Conservation (phyloP, 345 rosid genomes). For the Heritiera fomes region DNA sequence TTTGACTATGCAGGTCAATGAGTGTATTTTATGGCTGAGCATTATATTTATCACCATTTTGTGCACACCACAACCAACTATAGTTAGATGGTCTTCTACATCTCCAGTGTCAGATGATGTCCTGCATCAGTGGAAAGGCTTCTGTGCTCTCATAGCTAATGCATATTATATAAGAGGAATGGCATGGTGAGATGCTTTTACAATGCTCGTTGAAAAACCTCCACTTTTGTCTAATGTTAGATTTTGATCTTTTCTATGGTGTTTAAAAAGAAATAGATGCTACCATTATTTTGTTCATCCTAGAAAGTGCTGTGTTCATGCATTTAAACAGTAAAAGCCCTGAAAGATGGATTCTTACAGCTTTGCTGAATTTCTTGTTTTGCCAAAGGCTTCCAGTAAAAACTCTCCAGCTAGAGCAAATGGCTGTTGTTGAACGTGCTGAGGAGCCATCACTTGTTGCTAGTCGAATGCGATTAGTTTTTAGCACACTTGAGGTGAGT, state of each 20-base stretch:
- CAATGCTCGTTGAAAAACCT: neutral
- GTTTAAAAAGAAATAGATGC: neutral
- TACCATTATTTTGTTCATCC: neutral
- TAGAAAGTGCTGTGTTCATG: neutral
- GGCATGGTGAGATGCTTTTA: slow-evolving; percentile 74
- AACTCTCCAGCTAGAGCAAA: slow-evolving; percentile 92
- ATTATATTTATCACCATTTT: slow-evolving; percentile 85
- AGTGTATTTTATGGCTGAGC: slow-evolving; percentile 90
- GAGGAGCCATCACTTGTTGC: slow-evolving; percentile 95
- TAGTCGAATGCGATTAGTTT: slow-evolving; percentile 78
- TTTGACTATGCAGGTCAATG: slow-evolving; percentile 57
- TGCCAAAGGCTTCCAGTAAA: slow-evolving; percentile 76
- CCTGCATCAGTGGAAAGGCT: slow-evolving; percentile 77
- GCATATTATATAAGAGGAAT: slow-evolving; percentile 79
- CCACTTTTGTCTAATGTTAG: neutral
- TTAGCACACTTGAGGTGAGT: slow-evolving; percentile 89
- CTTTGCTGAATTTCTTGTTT: neutral
- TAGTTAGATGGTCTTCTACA: slow-evolving; percentile 81
- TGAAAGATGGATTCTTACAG: neutral
- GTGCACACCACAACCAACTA: slow-evolving; percentile 93
- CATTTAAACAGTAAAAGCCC: neutral
- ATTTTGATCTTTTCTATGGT: neutral
- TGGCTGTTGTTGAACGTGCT: slow-evolving; percentile 75
- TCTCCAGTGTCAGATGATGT: slow-evolving; percentile 66
- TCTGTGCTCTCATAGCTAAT: slow-evolving; percentile 88